Percentiles rank a stretch among this genome's conserved stretches.
phyloP scores from a whole-genome alignment of 2,329 filamentous ascomycete genomes.

The Curvularia sp. region DNA sequence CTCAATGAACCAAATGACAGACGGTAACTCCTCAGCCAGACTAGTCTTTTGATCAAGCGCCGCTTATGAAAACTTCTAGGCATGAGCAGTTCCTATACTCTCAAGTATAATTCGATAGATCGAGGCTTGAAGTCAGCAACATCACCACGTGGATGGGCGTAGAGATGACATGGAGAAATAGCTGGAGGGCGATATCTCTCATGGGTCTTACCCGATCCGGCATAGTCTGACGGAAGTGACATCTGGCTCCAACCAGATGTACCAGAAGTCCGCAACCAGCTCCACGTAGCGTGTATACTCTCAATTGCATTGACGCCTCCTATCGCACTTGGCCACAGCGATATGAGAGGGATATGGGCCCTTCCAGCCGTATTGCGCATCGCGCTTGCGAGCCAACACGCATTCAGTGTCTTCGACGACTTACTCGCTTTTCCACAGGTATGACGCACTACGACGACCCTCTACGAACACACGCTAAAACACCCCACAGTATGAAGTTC shows the following conservation, averaged over 20 bases:
- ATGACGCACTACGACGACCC: constrained; percentile 35
- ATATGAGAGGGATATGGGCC: constrained; percentile 57
- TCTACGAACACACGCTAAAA: constrained; percentile 18
- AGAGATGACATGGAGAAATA: neutral
- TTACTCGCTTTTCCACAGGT: constrained; percentile 87
- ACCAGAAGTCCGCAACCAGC: constrained; percentile 20
- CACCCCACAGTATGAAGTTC: constrained; percentile 73
- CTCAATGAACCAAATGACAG: neutral
- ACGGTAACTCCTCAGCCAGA: neutral
- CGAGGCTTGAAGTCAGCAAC: too few relatives aligned
- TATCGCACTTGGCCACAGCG: neutral
- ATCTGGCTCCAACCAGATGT: constrained; percentile 39
- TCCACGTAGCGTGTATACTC: constrained; percentile 20
- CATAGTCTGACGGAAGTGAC: constrained; percentile 36
- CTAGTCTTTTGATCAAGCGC: neutral
- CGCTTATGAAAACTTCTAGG: neutral
- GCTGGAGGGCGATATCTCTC: neutral
- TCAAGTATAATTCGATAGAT: neutral
- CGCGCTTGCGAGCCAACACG: constrained; percentile 61
- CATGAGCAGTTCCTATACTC: neutral
- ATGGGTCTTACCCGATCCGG: constrained; percentile 16
- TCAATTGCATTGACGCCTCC: constrained; percentile 8
- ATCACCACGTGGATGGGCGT: neutral
- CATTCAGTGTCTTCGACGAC: constrained; percentile 89
- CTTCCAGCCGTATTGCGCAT: constrained; percentile 57